These are phyloP conservation scores for Fusarium sp. DNA, from an alignment of 2,329 filamentous ascomycete species.

Conservation along the genomic window DNA sequence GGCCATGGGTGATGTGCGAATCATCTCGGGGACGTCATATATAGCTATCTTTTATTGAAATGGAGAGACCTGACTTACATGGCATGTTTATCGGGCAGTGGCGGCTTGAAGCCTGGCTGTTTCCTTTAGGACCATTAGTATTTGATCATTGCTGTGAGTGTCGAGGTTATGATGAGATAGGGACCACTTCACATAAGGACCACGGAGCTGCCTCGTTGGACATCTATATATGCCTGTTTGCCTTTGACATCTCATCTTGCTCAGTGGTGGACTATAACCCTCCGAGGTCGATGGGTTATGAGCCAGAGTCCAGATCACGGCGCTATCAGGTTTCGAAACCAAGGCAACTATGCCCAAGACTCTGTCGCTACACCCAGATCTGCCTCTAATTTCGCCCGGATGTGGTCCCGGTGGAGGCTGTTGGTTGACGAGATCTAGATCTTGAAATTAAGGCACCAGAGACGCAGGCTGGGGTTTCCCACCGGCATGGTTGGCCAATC, in stretches of 20 bases:
- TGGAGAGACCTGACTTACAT: background rate
- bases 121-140: too few species aligned
- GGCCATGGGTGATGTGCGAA: background rate
- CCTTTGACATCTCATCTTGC: too few species aligned
- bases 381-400: background rate
- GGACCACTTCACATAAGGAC: too few species aligned
- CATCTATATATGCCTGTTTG: too few species aligned
- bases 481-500: conserved; percentile 19
- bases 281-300: too few species aligned
- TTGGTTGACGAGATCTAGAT: conserved; percentile 2
- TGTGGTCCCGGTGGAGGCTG: background rate
- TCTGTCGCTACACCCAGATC: too few species aligned
- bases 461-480: conserved; percentile 9
- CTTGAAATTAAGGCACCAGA: background rate
- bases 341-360: background rate
- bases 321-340: background rate
- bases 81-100: too few species aligned
- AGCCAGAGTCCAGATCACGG: too few species aligned
- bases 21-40: background rate
- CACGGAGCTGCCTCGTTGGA: too few species aligned
- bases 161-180: background rate
- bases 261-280: too few species aligned
- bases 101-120: too few species aligned
- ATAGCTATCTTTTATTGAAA: background rate
- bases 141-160: too few species aligned